These are phyloP conservation scores for Elaeis guineensis DNA, from an alignment of 176 grass and related monocot genomes.

Conservation along the genomic window DNA sequence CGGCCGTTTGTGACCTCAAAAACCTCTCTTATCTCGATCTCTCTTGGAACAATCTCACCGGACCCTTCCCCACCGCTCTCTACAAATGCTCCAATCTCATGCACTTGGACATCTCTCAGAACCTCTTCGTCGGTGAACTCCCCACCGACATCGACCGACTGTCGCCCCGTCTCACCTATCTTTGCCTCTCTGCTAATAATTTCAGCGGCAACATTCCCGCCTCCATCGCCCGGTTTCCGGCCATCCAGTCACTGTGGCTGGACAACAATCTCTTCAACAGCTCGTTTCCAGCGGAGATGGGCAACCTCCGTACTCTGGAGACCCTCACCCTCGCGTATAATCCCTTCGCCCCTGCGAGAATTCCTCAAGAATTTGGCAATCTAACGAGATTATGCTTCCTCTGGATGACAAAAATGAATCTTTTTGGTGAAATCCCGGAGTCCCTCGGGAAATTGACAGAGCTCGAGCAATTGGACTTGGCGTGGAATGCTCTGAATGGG, in stretches of 20 bases:
- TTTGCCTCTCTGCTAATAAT: slow-evolving; percentile 41
- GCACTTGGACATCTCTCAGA: slow-evolving; percentile 46
- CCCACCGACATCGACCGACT: slow-evolving; percentile 31
- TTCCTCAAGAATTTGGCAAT: too few species aligned
- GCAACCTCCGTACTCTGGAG: too few species aligned
- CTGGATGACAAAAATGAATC: too few species aligned
- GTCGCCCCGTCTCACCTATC: slow-evolving; percentile 18
- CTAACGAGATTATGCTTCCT: too few species aligned
- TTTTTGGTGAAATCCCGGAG: too few species aligned
- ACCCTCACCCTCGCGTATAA: too few species aligned
- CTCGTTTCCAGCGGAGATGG: background rate
- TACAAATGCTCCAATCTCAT: slow-evolving; percentile 37
- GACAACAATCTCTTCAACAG: slow-evolving; percentile 2
- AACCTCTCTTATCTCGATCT: slow-evolving; percentile 51
- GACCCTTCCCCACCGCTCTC: slow-evolving; percentile 41
- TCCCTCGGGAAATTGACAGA: too few species aligned
- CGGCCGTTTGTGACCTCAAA: slow-evolving; percentile 34
- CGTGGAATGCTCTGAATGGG: too few species aligned
- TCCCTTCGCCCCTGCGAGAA: too few species aligned
- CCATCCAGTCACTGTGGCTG: background rate
- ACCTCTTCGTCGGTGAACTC: slow-evolving; percentile 39
- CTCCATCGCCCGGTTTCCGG: background rate
- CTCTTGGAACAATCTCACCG: slow-evolving; percentile 39
- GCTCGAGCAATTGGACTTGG: too few species aligned
- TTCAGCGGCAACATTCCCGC: slow-evolving; percentile 41